These are phyloP conservation scores for Metschnikowia cerradonensis DNA, from an alignment of 805 yeast genomes.

Conservation along the genomic window DNA sequence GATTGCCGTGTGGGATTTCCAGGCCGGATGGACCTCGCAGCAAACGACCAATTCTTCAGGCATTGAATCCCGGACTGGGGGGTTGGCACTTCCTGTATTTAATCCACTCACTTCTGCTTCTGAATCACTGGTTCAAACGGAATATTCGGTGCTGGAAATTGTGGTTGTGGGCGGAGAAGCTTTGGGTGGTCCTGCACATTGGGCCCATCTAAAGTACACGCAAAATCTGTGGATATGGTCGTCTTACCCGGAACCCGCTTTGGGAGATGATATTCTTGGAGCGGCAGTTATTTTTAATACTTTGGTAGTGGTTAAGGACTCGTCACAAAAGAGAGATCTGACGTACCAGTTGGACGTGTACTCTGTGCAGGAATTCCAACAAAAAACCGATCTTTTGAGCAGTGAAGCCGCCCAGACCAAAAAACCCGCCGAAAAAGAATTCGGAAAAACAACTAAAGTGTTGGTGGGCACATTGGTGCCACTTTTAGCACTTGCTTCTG, in stretches of 20 bases:
- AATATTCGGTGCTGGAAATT: conserved; percentile 36
- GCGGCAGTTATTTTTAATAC: conserved; percentile 52
- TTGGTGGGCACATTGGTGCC: conserved; percentile 39
- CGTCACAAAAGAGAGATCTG: conserved; percentile 18
- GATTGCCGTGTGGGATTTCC: conserved; percentile 67
- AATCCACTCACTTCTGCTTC: conserved; percentile 21
- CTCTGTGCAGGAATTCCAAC: conserved; percentile 33
- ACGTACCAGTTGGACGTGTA: conserved; percentile 39
- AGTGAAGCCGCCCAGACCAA: conserved; percentile 15
- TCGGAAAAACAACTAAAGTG: conserved; percentile 21
- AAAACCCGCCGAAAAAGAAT: neutral
- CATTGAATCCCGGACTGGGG: conserved; percentile 50
- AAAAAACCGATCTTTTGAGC: conserved; percentile 25
- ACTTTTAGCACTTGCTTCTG: conserved; percentile 21
- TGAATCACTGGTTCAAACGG: conserved; percentile 25
- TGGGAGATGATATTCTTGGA: conserved; percentile 35
- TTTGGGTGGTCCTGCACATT: conserved; percentile 38
- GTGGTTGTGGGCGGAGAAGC: conserved; percentile 60
- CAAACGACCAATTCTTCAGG: conserved; percentile 21
- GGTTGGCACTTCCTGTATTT: conserved; percentile 57
- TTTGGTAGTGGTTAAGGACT: conserved; percentile 38
- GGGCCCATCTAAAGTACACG: conserved; percentile 35
- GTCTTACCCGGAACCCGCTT: conserved; percentile 7
- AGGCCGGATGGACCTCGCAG: conserved; percentile 62
- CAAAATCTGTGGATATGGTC: conserved; percentile 40